Evolutionary conservation across 2,329 filamentous ascomycete genomes (phyloP).

Genomic region (Trichoderma oligosporum): DNA sequence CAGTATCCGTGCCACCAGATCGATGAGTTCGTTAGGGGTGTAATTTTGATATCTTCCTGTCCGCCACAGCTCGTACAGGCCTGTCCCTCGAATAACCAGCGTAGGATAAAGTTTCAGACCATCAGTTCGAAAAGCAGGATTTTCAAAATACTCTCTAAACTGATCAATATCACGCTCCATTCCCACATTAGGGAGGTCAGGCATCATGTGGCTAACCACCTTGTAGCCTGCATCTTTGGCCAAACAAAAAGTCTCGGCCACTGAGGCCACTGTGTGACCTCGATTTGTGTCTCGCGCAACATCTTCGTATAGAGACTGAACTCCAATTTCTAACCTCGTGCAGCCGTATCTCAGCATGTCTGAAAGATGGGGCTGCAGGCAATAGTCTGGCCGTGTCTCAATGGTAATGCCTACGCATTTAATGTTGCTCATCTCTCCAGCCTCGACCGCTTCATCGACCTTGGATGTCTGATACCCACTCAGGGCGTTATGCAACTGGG

Average conservation of each 20-base stretch:
- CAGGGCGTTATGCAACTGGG: conserved; percentile 92
- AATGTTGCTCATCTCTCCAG: conserved; percentile 92
- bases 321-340: conserved; percentile 88
- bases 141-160: conserved; percentile 97
- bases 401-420: conserved; percentile 99
- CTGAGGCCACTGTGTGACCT: conserved; percentile 90
- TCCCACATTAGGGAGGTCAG: conserved; percentile 93
- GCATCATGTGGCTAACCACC: conserved; percentile 99
- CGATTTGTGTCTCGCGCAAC: conserved; percentile 97
- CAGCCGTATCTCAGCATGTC: conserved; percentile 98
- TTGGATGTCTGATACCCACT: conserved; percentile 93
- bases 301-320: conserved; percentile 96
- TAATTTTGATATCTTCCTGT: conserved; percentile 98
- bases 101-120: conserved; percentile 98
- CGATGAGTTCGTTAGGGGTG: conserved; percentile 92
- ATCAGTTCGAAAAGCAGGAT: conserved; percentile 91
- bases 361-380: conserved; percentile 87
- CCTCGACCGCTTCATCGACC: conserved; percentile 91
- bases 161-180: conserved; percentile 98
- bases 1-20: conserved; percentile 92
- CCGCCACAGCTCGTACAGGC: conserved; percentile 94
- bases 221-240: conserved; percentile 98
- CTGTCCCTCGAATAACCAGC: conserved; percentile 92
- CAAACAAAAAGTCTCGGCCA: conserved; percentile 95
- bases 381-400: conserved; percentile 95